Percentiles rank a stretch among this genome's conserved stretches.
These are phyloP conservation scores for Alopecurus myosuroides DNA, from an alignment of 176 grass and related monocot genomes.

Conservation along the genomic window DNA sequence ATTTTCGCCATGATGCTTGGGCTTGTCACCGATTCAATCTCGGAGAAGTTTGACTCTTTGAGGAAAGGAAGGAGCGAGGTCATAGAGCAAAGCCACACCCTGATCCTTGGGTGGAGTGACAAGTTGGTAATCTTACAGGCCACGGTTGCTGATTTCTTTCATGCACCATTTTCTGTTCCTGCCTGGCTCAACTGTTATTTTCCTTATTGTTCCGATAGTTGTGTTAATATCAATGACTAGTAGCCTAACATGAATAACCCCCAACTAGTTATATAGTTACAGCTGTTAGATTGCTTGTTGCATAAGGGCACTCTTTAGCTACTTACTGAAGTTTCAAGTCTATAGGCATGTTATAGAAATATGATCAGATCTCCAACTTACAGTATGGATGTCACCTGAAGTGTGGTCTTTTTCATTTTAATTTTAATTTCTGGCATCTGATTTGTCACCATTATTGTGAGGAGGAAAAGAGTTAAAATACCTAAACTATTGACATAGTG, in stretches of 20 bases:
- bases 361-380: background rate
- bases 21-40: conserved; percentile 69
- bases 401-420: background rate
- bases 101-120: conserved; percentile 78
- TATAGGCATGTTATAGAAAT: background rate
- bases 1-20: conserved; percentile 91
- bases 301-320: background rate
- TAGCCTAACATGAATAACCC: background rate
- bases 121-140: conserved; percentile 49
- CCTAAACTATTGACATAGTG: background rate
- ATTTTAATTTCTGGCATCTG: background rate
- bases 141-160: background rate
- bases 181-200: background rate
- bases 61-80: conserved; percentile 81
- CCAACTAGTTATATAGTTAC: background rate
- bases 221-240: background rate
- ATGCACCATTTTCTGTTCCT: background rate
- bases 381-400: background rate
- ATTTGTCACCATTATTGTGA: background rate
- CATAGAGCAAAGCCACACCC: conserved; percentile 59
- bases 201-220: too few relatives aligned
- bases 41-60: conserved; percentile 81
- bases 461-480: background rate
- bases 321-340: background rate
- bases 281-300: background rate